Evolutionary conservation across 1,284 basidiomycete species (phyloP).

Genomic region (Puccinia polysora): DNA sequence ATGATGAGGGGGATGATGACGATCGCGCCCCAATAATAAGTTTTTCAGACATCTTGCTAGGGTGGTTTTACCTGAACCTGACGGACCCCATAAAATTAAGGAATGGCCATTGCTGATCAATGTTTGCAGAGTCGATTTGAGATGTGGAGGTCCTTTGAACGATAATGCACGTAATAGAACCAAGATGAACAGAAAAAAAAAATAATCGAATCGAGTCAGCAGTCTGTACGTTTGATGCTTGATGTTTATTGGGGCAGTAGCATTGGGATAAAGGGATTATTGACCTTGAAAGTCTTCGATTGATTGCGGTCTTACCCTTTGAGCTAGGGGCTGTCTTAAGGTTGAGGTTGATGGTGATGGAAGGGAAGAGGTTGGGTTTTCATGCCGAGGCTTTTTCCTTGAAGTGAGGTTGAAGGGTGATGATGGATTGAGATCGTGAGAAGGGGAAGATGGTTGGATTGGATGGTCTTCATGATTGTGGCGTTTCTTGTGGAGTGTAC

Average conservation of each 20-base stretch:
- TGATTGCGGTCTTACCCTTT: conserved; percentile 26
- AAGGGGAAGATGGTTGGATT: not conserved
- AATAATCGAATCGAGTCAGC: too few species aligned
- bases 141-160: conserved; percentile 62
- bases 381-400: not conserved
- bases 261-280: not conserved
- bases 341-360: conserved; percentile 2
- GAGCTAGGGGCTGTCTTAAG: conserved; percentile 22
- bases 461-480: not conserved
- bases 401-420: not conserved
- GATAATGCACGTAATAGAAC: not conserved
- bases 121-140: conserved; percentile 54
- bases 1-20: not conserved
- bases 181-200: not conserved
- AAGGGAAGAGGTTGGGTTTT: not conserved
- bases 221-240: too few species aligned
- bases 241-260: too few species aligned
- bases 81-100: conserved; percentile 63
- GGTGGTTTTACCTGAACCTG: conserved; percentile 74
- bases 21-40: conserved; percentile 57
- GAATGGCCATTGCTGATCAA: conserved; percentile 55
- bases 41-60: conserved; percentile 68
- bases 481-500: too few species aligned
- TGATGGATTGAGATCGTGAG: not conserved
- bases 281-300: conserved; percentile 32